A percentile compares a stretch with the other conserved stretches of the same genome.
Evolutionary conservation across 2,329 filamentous ascomycete genomes (phyloP).

Genomic region (Fusarium sulawesiense): DNA sequence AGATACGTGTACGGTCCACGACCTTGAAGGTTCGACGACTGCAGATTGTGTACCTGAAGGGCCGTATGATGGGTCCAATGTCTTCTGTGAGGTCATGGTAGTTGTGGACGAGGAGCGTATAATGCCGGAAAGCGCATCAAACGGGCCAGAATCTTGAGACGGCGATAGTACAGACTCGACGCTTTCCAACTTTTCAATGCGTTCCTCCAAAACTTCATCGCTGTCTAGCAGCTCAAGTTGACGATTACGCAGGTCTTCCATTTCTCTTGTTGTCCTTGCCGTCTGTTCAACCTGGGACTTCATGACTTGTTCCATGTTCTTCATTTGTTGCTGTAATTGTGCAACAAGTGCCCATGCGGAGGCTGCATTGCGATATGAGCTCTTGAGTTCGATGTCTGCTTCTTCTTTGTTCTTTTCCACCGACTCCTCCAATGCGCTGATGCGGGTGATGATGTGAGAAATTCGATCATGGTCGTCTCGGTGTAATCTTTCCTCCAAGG

Average conservation of each 20-base stretch:
- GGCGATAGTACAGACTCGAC: conserved; percentile 41
- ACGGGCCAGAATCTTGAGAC: conserved; percentile 34
- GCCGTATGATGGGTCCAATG: conserved; percentile 8
- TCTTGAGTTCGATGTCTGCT: conserved; percentile 63
- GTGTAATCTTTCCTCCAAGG: conserved; percentile 51
- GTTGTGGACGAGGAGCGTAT: conserved; percentile 35
- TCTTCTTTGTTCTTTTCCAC: conserved; percentile 65
- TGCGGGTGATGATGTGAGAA: conserved; percentile 55
- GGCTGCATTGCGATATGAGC: conserved; percentile 65
- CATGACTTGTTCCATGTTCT: conserved; percentile 52
- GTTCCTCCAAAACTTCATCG: conserved; percentile 65
- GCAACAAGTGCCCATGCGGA: conserved; percentile 65
- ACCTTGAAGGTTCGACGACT: conserved; percentile 44
- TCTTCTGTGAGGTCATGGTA: conserved; percentile 7
- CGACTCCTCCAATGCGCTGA: conserved; percentile 65
- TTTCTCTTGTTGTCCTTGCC: conserved; percentile 53
- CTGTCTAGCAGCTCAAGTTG: conserved; percentile 63
- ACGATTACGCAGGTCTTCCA: conserved; percentile 60
- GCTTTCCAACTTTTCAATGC: conserved; percentile 60
- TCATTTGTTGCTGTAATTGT: conserved; percentile 55
- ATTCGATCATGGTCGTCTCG: conserved; percentile 52
- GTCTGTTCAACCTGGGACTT: conserved; percentile 57
- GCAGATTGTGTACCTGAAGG: conserved; percentile 11
- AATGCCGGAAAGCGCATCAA: conserved; percentile 14
- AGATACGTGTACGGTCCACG: conserved; percentile 71